These are phyloP conservation scores for Lenwebbia sp. DNA, from an alignment of 345 rosid genomes.

Conservation along the genomic window DNA sequence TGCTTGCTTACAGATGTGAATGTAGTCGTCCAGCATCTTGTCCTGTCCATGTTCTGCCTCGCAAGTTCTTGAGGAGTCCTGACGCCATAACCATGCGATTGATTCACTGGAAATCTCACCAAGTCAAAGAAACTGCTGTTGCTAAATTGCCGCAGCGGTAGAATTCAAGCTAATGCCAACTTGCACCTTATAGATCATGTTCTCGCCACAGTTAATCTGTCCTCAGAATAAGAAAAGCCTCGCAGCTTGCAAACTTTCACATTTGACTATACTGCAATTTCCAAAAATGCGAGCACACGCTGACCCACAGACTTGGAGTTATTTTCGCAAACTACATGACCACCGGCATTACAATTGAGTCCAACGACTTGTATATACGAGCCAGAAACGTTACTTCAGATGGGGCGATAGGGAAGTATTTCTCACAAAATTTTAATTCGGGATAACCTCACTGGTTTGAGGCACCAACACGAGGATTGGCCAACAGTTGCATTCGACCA, in stretches of 20 bases:
- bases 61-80: constrained; percentile 34
- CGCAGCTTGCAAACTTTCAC: background rate
- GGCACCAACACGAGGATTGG: background rate
- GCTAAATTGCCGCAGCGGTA: constrained; percentile 19
- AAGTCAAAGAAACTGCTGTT: constrained; percentile 29
- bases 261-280: background rate
- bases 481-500: too few species aligned
- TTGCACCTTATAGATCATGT: background rate
- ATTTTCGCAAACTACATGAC: background rate
- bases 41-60: constrained; percentile 29
- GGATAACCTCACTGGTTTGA: background rate
- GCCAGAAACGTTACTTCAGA: background rate
- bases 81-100: constrained; percentile 36
- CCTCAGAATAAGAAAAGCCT: background rate
- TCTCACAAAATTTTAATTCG: background rate
- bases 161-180: constrained; percentile 17
- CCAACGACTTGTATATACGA: background rate
- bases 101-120: constrained; percentile 37
- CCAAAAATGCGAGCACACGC: background rate
- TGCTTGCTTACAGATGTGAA: constrained; percentile 26
- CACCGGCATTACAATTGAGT: background rate
- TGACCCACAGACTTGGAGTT: background rate
- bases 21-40: constrained; percentile 26
- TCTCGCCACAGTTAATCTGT: background rate
- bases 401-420: background rate